Conservation (phyloP, 2,329 filamentous ascomycete genomes). For the Aspergillus awamori region DNA sequence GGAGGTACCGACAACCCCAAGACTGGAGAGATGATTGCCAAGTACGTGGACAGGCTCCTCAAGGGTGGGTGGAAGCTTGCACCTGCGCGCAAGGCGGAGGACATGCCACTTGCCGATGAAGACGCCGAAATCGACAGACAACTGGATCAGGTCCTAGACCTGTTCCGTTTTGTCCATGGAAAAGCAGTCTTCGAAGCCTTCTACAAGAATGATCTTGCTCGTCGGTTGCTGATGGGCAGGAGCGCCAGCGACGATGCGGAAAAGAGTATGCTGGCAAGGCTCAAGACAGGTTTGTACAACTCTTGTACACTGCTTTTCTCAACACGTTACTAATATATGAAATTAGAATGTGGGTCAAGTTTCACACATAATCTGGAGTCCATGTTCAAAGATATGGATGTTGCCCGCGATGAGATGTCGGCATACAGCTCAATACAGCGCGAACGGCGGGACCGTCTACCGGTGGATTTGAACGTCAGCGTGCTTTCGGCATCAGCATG, state of each 20-base stretch:
- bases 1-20: conserved; percentile 87
- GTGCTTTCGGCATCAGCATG: conserved; percentile 90
- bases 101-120: conserved; percentile 73
- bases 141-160: conserved; percentile 85
- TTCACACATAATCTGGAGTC: conserved; percentile 98
- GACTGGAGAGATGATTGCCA: conserved; percentile 97
- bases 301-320: neutral
- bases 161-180: conserved; percentile 95
- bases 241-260: conserved; percentile 95
- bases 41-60: conserved; percentile 88
- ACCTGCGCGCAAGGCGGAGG: conserved; percentile 54
- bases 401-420: conserved; percentile 90
- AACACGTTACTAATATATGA: conserved; percentile 4
- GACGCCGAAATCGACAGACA: conserved; percentile 90
- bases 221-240: conserved; percentile 84
- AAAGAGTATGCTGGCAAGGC: conserved; percentile 87
- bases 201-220: conserved; percentile 96
- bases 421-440: conserved; percentile 74
- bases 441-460: conserved; percentile 59
- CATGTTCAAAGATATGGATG: conserved; percentile 98
- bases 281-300: conserved; percentile 66
- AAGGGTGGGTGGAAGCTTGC: conserved; percentile 78
- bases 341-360: conserved; percentile 78
- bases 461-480: conserved; percentile 78
- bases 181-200: conserved; percentile 99